Conservation (phyloP, 805 yeast genomes). For the Metschnikowia amazonensis region DNA sequence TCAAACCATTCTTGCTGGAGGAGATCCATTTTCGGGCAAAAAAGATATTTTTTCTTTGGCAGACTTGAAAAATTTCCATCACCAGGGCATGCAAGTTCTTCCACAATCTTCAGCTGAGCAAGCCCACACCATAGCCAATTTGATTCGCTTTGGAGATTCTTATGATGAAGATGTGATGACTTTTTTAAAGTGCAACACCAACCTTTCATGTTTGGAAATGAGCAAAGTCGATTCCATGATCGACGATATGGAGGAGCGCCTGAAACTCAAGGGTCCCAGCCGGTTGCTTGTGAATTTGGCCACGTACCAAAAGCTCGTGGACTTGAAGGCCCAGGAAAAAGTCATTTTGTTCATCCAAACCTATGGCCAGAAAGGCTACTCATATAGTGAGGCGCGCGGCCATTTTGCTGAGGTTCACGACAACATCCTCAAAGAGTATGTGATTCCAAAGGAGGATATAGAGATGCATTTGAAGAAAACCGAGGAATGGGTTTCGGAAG, state of each 20-base stretch:
- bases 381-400: constrained; percentile 24
- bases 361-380: constrained; percentile 8
- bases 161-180: constrained; percentile 20
- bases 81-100: constrained; percentile 27
- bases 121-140: constrained; percentile 22
- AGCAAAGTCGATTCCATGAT: constrained; percentile 24
- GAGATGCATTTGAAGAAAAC: constrained; percentile 15
- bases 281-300: constrained; percentile 26
- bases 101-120: constrained; percentile 31
- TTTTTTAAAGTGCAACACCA: constrained; percentile 18
- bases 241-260: constrained; percentile 24
- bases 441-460: constrained; percentile 8
- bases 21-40: constrained; percentile 37
- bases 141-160: constrained; percentile 24
- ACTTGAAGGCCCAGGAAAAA: constrained; percentile 24
- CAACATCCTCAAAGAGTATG: constrained; percentile 18
- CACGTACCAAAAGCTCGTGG: constrained; percentile 21
- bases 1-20: constrained; percentile 35
- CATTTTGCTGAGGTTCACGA: constrained; percentile 22
- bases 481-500: constrained; percentile 23
- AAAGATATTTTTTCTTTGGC: constrained; percentile 32
- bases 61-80: constrained; percentile 27
- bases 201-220: constrained; percentile 20
- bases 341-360: constrained; percentile 27
- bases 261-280: constrained; percentile 21